Evolutionary conservation across 164 flowering plant species (phyloP).

Genomic region (Stephania cephalantha): DNA sequence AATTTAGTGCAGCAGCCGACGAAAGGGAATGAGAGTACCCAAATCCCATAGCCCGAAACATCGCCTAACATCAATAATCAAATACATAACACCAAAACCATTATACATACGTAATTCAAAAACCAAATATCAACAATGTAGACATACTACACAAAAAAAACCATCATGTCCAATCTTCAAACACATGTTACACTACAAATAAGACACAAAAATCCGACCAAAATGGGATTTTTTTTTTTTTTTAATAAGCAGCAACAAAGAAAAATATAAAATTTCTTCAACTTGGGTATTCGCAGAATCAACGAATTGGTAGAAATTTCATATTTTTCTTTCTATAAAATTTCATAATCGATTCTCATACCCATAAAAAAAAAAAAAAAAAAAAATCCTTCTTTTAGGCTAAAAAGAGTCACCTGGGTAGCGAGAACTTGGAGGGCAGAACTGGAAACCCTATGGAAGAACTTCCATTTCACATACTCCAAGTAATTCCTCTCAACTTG

Average conservation of each 20-base stretch:
- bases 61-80: conserved; percentile 43
- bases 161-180: background rate
- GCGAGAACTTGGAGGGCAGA: conserved; percentile 91
- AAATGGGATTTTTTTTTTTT: background rate
- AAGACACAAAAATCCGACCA: background rate
- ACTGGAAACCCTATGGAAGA: conserved; percentile 76
- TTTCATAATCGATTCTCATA: too few species aligned
- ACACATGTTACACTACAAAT: background rate
- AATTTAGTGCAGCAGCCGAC: conserved; percentile 88
- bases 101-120: too few species aligned
- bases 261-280: too few species aligned
- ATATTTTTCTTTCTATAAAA: too few species aligned
- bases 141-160: background rate
- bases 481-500: conserved; percentile 53
- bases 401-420: conserved; percentile 59
- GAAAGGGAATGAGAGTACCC: conserved; percentile 76
- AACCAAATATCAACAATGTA: too few species aligned
- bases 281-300: too few species aligned
- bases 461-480: conserved; percentile 83
- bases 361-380: background rate
- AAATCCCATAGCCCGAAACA: conserved; percentile 94
- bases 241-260: too few species aligned
- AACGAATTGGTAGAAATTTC: too few species aligned
- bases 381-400: background rate
- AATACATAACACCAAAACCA: background rate